phyloP scores from a whole-genome alignment of 768 basidiomycete species.

The Lentinula sp. region DNA sequence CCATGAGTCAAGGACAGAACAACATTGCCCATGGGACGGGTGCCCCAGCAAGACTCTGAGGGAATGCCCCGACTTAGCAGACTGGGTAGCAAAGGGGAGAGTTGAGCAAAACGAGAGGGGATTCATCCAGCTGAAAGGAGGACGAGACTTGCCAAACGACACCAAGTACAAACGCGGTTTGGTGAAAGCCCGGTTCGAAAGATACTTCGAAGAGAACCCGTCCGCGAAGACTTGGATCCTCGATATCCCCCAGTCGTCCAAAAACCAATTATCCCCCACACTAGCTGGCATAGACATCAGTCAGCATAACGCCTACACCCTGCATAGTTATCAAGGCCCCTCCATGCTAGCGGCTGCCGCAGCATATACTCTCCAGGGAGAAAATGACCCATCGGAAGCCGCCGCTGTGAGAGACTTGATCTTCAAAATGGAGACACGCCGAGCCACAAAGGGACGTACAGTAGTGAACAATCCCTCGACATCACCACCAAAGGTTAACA shows the following conservation, averaged over 20 bases:
- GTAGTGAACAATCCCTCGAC: background rate
- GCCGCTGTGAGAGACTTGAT: background rate
- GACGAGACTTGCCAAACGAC: background rate
- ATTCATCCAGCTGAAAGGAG: background rate
- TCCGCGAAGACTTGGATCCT: background rate
- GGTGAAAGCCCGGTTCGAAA: background rate
- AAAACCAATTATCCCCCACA: fast-evolving
- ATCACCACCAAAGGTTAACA: background rate
- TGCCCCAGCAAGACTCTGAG: background rate
- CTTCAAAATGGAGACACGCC: background rate
- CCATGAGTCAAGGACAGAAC: background rate
- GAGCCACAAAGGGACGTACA: background rate
- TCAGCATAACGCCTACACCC: background rate
- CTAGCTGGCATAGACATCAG: background rate
- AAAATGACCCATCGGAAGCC: background rate
- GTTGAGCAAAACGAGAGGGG: background rate
- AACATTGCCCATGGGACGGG: background rate
- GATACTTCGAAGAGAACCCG: background rate
- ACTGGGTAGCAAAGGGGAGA: background rate
- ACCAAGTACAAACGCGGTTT: background rate
- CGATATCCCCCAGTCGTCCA: background rate
- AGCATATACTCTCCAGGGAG: too few species aligned
- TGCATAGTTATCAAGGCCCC: background rate
- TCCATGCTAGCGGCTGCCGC: background rate
- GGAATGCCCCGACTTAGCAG: background rate